Conservation (phyloP, 1,139 yeast genomes). For the Wickerhamomyces sp. region DNA sequence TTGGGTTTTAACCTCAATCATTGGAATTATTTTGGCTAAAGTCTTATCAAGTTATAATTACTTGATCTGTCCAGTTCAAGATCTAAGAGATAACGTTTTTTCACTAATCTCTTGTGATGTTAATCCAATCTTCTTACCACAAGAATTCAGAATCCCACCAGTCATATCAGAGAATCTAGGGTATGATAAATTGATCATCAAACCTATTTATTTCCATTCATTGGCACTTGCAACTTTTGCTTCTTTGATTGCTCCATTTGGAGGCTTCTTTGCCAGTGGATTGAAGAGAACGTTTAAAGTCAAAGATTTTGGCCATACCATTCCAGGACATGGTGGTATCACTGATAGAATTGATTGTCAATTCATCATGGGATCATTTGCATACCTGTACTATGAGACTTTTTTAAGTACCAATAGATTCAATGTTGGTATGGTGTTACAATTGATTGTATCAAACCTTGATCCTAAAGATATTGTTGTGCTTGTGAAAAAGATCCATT, state of each 20-base stretch:
- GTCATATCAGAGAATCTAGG: slow-evolving; percentile 47
- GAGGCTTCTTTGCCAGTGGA: slow-evolving; percentile 97
- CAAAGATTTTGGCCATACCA: slow-evolving; percentile 87
- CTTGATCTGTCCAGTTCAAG: slow-evolving; percentile 83
- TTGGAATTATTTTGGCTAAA: slow-evolving; percentile 64
- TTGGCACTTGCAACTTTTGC: slow-evolving; percentile 89
- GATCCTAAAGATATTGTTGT: slow-evolving; percentile 60
- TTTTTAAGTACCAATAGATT: slow-evolving; percentile 74
- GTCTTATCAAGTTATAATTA: slow-evolving; percentile 63
- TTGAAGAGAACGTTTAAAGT: slow-evolving; percentile 95
- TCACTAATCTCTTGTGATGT: slow-evolving; percentile 70
- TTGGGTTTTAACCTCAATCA: slow-evolving; percentile 85
- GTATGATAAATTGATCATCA: slow-evolving; percentile 50
- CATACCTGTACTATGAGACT: slow-evolving; percentile 88
- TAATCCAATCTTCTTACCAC: slow-evolving; percentile 82
- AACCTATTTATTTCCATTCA: slow-evolving; percentile 89
- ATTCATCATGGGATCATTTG: slow-evolving; percentile 94
- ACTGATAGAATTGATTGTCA: slow-evolving; percentile 98
- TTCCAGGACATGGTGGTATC: slow-evolving; percentile 98
- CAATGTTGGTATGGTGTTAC: slow-evolving; percentile 68
- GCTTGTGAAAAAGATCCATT: slow-evolving; percentile 56
- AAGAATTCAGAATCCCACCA: slow-evolving; percentile 70
- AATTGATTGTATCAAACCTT: slow-evolving; percentile 69
- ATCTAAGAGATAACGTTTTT: slow-evolving; percentile 52
- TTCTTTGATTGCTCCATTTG: slow-evolving; percentile 95